Percentiles rank a stretch among this genome's conserved stretches.
phyloP scores from a whole-genome alignment of 805 yeast species.

The Candida taoyuanica region DNA sequence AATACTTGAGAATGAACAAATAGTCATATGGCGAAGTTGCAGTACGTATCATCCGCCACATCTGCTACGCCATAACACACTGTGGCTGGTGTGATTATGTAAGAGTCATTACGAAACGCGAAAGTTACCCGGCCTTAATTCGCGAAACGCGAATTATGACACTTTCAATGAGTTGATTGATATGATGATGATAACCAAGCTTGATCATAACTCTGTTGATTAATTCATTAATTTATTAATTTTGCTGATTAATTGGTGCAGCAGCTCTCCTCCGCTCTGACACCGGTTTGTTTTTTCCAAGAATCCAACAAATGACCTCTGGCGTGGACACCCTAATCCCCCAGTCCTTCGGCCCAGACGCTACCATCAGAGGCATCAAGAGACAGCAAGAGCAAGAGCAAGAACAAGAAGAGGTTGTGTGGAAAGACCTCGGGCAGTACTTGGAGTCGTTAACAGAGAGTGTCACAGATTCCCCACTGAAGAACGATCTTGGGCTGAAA shows the following conservation, averaged over 20 bases:
- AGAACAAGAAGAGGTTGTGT: constrained; percentile 16
- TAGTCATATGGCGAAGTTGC: too few species aligned
- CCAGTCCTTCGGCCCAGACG: constrained; percentile 25
- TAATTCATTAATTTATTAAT: too few species aligned
- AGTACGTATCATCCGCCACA: neutral
- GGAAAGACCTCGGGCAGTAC: constrained; percentile 32
- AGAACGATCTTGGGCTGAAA: constrained; percentile 19
- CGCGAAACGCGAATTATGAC: neutral
- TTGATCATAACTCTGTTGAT: neutral
- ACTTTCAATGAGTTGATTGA: neutral
- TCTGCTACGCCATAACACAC: neutral
- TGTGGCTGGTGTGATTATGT: constrained; percentile 10
- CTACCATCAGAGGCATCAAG: constrained; percentile 25
- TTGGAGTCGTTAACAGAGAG: constrained; percentile 25
- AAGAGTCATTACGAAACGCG: too few species aligned
- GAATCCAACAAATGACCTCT: constrained; percentile 25
- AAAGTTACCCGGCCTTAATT: neutral
- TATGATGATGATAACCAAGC: neutral
- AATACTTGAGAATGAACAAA: too few species aligned
- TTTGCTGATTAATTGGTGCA: too few species aligned
- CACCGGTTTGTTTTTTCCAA: too few species aligned
- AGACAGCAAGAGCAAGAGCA: too few species aligned
- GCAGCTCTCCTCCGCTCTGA: too few species aligned
- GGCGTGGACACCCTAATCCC: constrained; percentile 19
- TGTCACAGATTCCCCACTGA: constrained; percentile 13